Conservation (phyloP, 306 rosid species). For the Neltuma alba region DNA sequence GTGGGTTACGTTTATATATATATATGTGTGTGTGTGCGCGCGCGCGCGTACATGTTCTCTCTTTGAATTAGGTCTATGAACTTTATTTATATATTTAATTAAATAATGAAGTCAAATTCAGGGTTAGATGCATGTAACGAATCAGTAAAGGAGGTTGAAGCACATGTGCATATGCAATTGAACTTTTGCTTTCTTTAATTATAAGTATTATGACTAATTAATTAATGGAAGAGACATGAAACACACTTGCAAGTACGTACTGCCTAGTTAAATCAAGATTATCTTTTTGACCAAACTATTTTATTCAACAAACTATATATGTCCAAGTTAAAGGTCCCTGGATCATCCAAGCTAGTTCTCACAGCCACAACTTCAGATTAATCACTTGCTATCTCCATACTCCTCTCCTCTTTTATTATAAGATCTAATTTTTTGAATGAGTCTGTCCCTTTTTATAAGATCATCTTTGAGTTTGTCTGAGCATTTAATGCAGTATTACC, state of each 20-base stretch:
- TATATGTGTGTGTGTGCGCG: too few species aligned
- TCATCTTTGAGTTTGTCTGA: too few species aligned
- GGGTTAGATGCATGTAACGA: conserved; percentile 58
- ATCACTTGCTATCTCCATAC: not conserved
- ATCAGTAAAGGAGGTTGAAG: conserved; percentile 33
- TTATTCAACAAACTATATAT: conserved; percentile 13
- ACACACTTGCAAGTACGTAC: not conserved
- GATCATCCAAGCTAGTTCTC: not conserved
- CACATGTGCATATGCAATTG: conserved; percentile 38
- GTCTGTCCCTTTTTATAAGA: too few species aligned
- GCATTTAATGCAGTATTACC: too few species aligned
- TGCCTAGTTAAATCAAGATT: not conserved
- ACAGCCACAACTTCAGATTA: not conserved
- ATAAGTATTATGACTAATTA: conserved; percentile 8
- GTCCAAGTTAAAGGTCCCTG: conserved; percentile 50
- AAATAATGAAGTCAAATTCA: conserved; percentile 40
- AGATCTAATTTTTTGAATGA: too few species aligned
- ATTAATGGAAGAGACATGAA: conserved; percentile 12
- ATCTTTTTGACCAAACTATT: conserved; percentile 25
- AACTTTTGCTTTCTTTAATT: conserved; percentile 27
- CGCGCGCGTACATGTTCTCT: not conserved
- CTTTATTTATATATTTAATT: conserved; percentile 31
- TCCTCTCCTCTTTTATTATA: too few species aligned
- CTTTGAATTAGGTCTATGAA: conserved; percentile 20
- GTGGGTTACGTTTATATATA: not conserved